These are phyloP conservation scores for Talaromyces islandicus DNA, from an alignment of 2,329 filamentous ascomycete genomes.

Conservation along the genomic window DNA sequence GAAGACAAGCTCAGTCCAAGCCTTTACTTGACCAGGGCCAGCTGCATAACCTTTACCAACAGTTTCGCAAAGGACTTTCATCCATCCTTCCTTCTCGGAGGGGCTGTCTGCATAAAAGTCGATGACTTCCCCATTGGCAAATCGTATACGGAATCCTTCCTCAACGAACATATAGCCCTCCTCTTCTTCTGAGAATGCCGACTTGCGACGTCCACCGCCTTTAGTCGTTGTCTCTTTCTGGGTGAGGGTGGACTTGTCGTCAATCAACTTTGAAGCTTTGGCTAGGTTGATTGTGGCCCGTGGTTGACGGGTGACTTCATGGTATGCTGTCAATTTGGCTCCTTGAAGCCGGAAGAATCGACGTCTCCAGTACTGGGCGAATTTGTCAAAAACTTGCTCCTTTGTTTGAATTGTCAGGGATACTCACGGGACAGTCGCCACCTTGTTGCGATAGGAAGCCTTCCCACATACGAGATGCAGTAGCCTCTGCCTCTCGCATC, in stretches of 20 bases:
- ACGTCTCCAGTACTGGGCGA: constrained; percentile 81
- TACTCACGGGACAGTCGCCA: constrained; percentile 89
- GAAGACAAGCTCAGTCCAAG: constrained; percentile 59
- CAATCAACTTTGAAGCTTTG: constrained; percentile 88
- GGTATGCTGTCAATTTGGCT: constrained; percentile 87
- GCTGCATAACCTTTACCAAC: constrained; percentile 51
- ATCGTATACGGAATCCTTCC: constrained; percentile 96
- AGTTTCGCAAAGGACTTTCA: constrained; percentile 74
- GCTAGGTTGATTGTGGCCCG: constrained; percentile 94
- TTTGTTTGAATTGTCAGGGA: background rate
- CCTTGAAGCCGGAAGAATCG: constrained; percentile 94
- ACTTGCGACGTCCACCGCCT: constrained; percentile 76
- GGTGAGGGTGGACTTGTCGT: constrained; percentile 77
- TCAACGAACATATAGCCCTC: constrained; percentile 99
- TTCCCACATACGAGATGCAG: constrained; percentile 72
- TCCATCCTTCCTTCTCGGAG: constrained; percentile 88
- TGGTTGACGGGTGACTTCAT: constrained; percentile 90
- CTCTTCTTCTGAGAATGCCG: constrained; percentile 94
- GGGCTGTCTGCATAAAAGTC: constrained; percentile 94
- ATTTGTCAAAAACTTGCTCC: constrained; percentile 33
- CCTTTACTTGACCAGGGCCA: constrained; percentile 42
- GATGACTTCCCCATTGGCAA: constrained; percentile 96
- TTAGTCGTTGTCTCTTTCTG: constrained; percentile 76
- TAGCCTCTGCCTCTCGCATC: constrained; percentile 81
- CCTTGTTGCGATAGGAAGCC: constrained; percentile 92